Conservation (phyloP, 106 monocot species). For the Phalaenopsis equestris region DNA sequence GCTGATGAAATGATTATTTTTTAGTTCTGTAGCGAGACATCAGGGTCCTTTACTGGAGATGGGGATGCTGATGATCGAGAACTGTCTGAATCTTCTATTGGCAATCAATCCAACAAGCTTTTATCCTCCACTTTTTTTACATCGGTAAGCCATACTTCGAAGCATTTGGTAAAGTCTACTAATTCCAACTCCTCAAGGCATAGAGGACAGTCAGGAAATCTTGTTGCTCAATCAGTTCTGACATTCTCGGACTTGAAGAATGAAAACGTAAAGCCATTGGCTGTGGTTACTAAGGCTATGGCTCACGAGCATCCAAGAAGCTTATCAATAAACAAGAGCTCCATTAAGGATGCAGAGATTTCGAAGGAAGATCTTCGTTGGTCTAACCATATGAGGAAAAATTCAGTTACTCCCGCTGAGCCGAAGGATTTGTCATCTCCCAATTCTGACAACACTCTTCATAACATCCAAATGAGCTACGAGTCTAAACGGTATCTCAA, state of each 20-base stretch:
- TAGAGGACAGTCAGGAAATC: conserved; percentile 38
- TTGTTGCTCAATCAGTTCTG: conserved; percentile 66
- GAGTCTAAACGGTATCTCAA: conserved; percentile 29
- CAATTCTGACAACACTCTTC: conserved; percentile 30
- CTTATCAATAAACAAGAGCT: conserved; percentile 56
- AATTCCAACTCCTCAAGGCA: conserved; percentile 36
- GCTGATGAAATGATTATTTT: not conserved
- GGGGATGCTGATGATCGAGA: conserved; percentile 24
- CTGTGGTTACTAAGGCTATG: conserved; percentile 25
- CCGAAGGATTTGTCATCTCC: conserved; percentile 36
- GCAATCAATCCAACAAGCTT: conserved; percentile 23
- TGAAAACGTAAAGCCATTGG: conserved; percentile 55
- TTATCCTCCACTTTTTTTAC: conserved; percentile 33
- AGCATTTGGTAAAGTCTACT: conserved; percentile 28
- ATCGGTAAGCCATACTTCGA: conserved; percentile 33
- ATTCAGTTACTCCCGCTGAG: conserved; percentile 18
- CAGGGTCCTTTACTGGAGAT: conserved; percentile 19
- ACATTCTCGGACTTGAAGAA: conserved; percentile 67
- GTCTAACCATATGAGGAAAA: conserved; percentile 57
- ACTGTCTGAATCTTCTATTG: conserved; percentile 46
- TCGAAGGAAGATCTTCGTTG: conserved; percentile 52
- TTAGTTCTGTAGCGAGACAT: conserved; percentile 14
- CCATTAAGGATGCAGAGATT: conserved; percentile 39
- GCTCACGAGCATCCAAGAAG: conserved; percentile 23
- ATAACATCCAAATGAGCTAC: conserved; percentile 18